phyloP scores from a whole-genome alignment of 306 rosid species.

The Glycine soja region DNA sequence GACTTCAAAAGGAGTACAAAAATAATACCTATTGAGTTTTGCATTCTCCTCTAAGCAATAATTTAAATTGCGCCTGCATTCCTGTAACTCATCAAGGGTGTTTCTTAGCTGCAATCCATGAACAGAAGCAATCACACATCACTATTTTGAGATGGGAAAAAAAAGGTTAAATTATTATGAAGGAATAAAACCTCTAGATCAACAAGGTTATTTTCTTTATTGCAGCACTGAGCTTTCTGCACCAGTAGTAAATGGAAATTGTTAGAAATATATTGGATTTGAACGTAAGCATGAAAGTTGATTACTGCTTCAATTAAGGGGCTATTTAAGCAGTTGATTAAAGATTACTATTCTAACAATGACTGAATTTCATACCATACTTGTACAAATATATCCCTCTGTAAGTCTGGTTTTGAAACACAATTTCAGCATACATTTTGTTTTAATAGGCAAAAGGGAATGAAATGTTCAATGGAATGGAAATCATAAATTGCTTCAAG shows the following conservation, averaged over 20 bases:
- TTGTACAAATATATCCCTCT: slow-evolving; percentile 33
- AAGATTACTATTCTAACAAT: not conserved
- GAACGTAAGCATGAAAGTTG: not conserved
- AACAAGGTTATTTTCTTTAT: slow-evolving; percentile 53
- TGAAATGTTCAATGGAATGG: slow-evolving; percentile 21
- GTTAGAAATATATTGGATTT: slow-evolving; percentile 23
- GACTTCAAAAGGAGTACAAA: slow-evolving; percentile 34
- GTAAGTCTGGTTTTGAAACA: slow-evolving; percentile 26
- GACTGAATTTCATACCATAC: slow-evolving; percentile 4
- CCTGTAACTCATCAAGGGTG: slow-evolving; percentile 68
- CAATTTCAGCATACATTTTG: not conserved
- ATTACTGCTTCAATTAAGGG: not conserved
- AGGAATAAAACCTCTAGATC: slow-evolving; percentile 62
- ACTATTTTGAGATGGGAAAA: slow-evolving; percentile 13
- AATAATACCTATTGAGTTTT: slow-evolving; percentile 75
- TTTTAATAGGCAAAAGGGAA: slow-evolving; percentile 27
- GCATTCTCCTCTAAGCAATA: slow-evolving; percentile 89
- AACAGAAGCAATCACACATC: slow-evolving; percentile 41
- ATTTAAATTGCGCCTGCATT: slow-evolving; percentile 73
- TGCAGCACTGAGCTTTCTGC: slow-evolving; percentile 56
- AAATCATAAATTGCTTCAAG: slow-evolving; percentile 41
- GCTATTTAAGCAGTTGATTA: not conserved
- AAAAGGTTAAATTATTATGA: not conserved
- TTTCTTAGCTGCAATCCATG: slow-evolving; percentile 64
- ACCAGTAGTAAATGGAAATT: slow-evolving; percentile 36